Percentiles rank a stretch among this genome's conserved stretches.
Evolutionary conservation across 2,329 filamentous ascomycete species (phyloP).

Genomic region (Fusarium sp.): DNA sequence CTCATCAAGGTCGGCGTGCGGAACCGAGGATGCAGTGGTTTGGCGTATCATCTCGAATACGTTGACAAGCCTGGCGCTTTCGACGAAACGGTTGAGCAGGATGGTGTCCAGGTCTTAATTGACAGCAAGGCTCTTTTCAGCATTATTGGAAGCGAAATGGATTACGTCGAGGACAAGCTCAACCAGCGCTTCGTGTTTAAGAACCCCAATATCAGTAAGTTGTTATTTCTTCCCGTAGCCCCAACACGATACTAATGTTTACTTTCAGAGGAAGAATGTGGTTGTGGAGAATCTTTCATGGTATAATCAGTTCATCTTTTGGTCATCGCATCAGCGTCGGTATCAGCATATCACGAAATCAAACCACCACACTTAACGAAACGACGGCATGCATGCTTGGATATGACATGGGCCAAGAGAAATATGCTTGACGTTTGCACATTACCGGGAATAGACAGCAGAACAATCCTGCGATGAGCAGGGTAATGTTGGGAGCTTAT

Average conservation of each 20-base stretch:
- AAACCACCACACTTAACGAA: slow-evolving; percentile 11
- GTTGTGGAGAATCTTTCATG: slow-evolving; percentile 97
- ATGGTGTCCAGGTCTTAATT: slow-evolving; percentile 94
- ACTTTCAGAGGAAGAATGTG: slow-evolving; percentile 88
- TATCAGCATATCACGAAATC: slow-evolving; percentile 1
- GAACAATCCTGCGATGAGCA: neutral
- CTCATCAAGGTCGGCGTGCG: slow-evolving; percentile 94
- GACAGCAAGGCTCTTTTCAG: slow-evolving; percentile 98
- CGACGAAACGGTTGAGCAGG: slow-evolving; percentile 93
- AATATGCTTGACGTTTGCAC: neutral
- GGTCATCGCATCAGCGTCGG: neutral
- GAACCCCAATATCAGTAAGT: slow-evolving; percentile 98
- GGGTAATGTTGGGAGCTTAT: neutral
- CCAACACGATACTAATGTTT: slow-evolving; percentile 45
- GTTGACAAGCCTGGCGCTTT: slow-evolving; percentile 90
- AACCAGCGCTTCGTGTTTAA: slow-evolving; percentile 92
- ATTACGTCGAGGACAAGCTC: slow-evolving; percentile 96
- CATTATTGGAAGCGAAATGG: slow-evolving; percentile 99
- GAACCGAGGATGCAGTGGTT: slow-evolving; percentile 91
- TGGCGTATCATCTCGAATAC: slow-evolving; percentile 94
- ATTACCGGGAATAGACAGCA: slow-evolving; percentile 2
- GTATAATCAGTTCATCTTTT: slow-evolving; percentile 58
- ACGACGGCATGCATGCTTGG: slow-evolving; percentile 28
- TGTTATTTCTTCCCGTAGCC: neutral
- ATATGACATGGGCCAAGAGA: neutral